Conservation (phyloP, 2,329 filamentous ascomycete species). For the Colletotrichum falcatum region DNA sequence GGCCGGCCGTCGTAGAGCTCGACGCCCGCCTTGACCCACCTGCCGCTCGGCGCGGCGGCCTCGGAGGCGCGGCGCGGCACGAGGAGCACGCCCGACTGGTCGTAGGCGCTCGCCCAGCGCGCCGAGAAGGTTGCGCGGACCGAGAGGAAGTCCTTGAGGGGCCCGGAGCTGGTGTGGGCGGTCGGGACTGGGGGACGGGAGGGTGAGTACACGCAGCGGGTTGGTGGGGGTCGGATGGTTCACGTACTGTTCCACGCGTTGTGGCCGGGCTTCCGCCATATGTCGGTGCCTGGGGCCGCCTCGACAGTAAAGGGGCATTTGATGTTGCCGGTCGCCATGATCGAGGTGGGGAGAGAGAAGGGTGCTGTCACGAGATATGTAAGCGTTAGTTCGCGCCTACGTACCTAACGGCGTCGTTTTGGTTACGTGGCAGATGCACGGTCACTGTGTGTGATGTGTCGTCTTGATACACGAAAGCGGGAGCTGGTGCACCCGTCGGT, state of each 20-base stretch:
- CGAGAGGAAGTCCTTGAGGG: constrained; percentile 69
- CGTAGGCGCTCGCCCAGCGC: constrained; percentile 60
- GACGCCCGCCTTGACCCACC: constrained; percentile 86
- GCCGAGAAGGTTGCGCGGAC: constrained; percentile 72
- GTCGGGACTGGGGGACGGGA: constrained; percentile 31
- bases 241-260: constrained; percentile 70
- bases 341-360: background rate
- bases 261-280: constrained; percentile 76
- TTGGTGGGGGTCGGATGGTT: background rate
- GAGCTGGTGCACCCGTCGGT: background rate
- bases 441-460: background rate
- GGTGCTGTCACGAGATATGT: too few relatives aligned
- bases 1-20: constrained; percentile 75
- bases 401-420: too few relatives aligned
- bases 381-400: too few relatives aligned
- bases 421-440: too few relatives aligned
- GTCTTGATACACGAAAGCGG: background rate
- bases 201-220: constrained; percentile 31
- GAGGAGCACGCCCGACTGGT: constrained; percentile 54
- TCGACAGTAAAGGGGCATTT: constrained; percentile 60
- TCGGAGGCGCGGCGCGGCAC: constrained; percentile 50
- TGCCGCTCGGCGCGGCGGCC: constrained; percentile 52
- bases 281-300: constrained; percentile 73
- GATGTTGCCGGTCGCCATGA: background rate
- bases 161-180: constrained; percentile 54